phyloP scores from a whole-genome alignment of 2,329 filamentous ascomycete species.

The Apiospora saccharicola region DNA sequence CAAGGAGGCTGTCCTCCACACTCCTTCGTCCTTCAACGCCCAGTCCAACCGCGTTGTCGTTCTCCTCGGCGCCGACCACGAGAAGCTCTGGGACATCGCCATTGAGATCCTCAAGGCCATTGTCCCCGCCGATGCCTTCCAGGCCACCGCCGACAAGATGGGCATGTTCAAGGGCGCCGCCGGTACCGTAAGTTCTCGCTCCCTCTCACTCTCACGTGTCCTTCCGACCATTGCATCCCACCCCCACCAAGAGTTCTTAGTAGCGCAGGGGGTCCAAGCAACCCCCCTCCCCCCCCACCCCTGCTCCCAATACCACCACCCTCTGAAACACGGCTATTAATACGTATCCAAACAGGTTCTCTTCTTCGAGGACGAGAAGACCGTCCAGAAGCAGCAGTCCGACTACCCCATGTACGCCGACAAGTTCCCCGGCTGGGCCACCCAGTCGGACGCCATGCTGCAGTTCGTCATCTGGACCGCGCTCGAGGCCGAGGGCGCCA shows the following conservation, averaged over 20 bases:
- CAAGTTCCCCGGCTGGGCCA: slow-evolving; percentile 79
- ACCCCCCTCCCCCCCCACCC: too few relatives aligned
- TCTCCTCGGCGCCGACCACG: slow-evolving; percentile 82
- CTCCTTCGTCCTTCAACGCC: slow-evolving; percentile 87
- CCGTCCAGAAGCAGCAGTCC: slow-evolving; percentile 70
- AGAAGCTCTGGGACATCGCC: slow-evolving; percentile 84
- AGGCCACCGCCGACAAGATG: slow-evolving; percentile 52
- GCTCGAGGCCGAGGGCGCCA: slow-evolving; percentile 76
- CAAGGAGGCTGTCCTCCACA: slow-evolving; percentile 68
- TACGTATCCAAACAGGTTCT: slow-evolving; percentile 61
- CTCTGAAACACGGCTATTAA: slow-evolving; percentile 35
- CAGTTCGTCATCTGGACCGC: slow-evolving; percentile 84
- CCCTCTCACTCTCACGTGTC: slow-evolving; percentile 2
- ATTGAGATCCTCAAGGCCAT: slow-evolving; percentile 70
- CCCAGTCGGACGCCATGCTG: slow-evolving; percentile 82
- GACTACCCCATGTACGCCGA: slow-evolving; percentile 79
- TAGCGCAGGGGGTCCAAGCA: not conserved
- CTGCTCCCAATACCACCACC: not conserved
- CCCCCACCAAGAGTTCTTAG: not conserved
- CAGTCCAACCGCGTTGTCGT: slow-evolving; percentile 83
- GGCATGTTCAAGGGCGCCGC: slow-evolving; percentile 73
- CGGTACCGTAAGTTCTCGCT: slow-evolving; percentile 69
- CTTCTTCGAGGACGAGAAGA: slow-evolving; percentile 82
- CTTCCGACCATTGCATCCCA: not conserved
- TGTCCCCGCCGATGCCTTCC: slow-evolving; percentile 70